Conservation (phyloP, 768 basidiomycete genomes). For the Phaeolepiota aurea region DNA sequence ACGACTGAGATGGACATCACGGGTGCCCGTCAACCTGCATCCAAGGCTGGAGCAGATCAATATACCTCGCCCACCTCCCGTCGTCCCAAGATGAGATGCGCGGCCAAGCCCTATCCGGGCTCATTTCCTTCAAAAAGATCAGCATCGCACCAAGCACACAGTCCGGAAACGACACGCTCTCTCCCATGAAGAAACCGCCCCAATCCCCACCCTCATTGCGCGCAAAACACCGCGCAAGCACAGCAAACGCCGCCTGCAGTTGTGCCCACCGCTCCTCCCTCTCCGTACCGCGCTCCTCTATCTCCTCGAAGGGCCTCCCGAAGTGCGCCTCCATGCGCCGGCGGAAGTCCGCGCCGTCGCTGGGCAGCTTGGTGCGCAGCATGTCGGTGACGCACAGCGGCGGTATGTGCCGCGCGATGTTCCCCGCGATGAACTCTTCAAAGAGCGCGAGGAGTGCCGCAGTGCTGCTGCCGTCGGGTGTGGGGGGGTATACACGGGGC, state of each 20-base stretch:
- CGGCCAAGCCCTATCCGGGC: conserved; percentile 17
- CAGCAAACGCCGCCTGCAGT: neutral
- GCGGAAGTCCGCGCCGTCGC: neutral
- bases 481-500: no score
- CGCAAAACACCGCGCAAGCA: conserved; percentile 7
- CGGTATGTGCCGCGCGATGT: neutral
- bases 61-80: conserved; percentile 17
- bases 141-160: conserved; percentile 16
- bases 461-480: neutral
- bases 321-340: neutral
- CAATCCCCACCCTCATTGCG: conserved; percentile 4
- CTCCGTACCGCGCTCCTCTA: neutral
- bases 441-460: neutral
- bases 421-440: neutral
- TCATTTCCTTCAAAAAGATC: conserved; percentile 13
- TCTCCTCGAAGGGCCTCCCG: neutral
- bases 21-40: conserved; percentile 9
- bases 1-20: neutral
- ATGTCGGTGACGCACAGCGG: neutral
- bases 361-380: neutral
- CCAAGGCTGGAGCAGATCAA: conserved; percentile 13
- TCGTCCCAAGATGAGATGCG: conserved; percentile 16
- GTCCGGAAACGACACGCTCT: conserved; percentile 15
- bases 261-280: neutral
- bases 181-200: conserved; percentile 13